Evolutionary conservation across 306 rosid genomes (phyloP).

Genomic region (Inga leiocalycina): DNA sequence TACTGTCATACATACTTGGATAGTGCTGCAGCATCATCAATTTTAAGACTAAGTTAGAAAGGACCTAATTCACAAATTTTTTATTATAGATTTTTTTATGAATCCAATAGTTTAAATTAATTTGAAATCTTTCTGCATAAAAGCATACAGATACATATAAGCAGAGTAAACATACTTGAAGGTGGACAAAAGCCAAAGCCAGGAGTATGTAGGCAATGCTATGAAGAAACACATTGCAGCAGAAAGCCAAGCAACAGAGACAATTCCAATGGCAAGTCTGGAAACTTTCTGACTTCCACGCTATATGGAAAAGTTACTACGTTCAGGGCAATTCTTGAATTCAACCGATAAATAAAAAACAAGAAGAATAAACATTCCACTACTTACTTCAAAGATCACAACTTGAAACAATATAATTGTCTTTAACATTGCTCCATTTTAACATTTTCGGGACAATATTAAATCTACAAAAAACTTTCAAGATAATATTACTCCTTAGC

Average conservation of each 20-base stretch:
- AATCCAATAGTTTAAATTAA: too few relatives aligned
- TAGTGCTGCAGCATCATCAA: slow-evolving; percentile 65
- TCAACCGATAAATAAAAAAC: slow-evolving; percentile 1
- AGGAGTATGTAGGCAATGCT: slow-evolving; percentile 73
- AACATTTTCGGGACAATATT: too few relatives aligned
- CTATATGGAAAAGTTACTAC: slow-evolving; percentile 42
- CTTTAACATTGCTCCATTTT: too few relatives aligned
- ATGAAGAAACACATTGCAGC: slow-evolving; percentile 84
- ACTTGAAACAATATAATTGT: slow-evolving; percentile 69
- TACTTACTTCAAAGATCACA: slow-evolving; percentile 70
- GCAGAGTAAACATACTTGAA: slow-evolving; percentile 61
- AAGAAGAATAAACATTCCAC: slow-evolving; percentile 7
- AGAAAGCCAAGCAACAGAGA: slow-evolving; percentile 59
- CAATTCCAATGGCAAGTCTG: slow-evolving; percentile 56
- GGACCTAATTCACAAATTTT: slow-evolving; percentile 12
- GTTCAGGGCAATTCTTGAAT: slow-evolving; percentile 20
- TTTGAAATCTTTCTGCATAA: too few relatives aligned
- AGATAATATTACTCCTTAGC: too few relatives aligned
- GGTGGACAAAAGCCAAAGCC: slow-evolving; percentile 83
- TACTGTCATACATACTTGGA: slow-evolving; percentile 79
- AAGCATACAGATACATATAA: neutral
- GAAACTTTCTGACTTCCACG: slow-evolving; percentile 85
- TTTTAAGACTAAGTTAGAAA: slow-evolving; percentile 41
- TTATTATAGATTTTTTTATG: too few relatives aligned
- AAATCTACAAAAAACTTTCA: too few relatives aligned